Conservation (phyloP, 2,329 filamentous ascomycete genomes). For the Fusarium sp. region DNA sequence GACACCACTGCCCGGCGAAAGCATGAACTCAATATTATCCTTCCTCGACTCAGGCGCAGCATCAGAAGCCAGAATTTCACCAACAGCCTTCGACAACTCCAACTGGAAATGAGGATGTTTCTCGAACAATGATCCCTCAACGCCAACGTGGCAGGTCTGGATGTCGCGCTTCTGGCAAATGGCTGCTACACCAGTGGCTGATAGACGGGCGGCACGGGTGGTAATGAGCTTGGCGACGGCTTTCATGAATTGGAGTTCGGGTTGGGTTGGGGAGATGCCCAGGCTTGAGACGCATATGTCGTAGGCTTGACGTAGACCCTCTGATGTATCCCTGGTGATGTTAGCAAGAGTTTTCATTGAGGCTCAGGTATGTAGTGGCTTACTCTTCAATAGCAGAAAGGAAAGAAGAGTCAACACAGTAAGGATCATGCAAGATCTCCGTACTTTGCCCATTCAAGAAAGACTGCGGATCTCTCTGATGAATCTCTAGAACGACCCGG, state of each 20-base stretch:
- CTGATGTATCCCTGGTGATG: conserved; percentile 79
- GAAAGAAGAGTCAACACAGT: conserved; percentile 92
- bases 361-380: conserved; percentile 40
- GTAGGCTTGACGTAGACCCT: conserved; percentile 89
- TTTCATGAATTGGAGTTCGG: conserved; percentile 89
- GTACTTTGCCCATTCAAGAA: neutral
- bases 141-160: conserved; percentile 88
- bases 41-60: accelerated
- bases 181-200: conserved; percentile 92
- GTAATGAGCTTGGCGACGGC: conserved; percentile 93
- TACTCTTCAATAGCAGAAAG: conserved; percentile 90
- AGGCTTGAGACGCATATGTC: conserved; percentile 84
- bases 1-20: conserved; percentile 10
- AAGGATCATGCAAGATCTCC: conserved; percentile 82
- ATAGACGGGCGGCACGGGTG: conserved; percentile 92
- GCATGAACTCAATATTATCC: neutral
- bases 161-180: conserved; percentile 97
- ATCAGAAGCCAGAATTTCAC: conserved; percentile 72
- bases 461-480: conserved; percentile 65
- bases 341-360: accelerated
- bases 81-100: conserved; percentile 87
- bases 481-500: conserved; percentile 83
- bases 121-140: conserved; percentile 97
- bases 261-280: conserved; percentile 72
- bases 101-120: conserved; percentile 99